phyloP scores from a whole-genome alignment of 163 green algal species.

The Trebouxiophyceae sp. region DNA sequence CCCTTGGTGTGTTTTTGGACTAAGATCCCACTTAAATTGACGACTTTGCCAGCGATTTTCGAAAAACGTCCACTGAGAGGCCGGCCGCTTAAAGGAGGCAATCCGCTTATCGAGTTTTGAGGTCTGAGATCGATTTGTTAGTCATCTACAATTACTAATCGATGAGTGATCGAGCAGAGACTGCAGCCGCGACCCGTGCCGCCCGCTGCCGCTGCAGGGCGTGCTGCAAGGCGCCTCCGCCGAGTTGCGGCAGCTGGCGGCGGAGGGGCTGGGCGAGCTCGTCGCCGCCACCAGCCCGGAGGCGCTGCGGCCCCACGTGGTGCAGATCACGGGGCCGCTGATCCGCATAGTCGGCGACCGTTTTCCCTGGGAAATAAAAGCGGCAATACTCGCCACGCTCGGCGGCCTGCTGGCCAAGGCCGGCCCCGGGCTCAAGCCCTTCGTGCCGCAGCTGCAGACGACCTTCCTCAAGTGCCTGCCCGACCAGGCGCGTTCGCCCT shows the following conservation, averaged over 20 bases:
- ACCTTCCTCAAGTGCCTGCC: conserved; percentile 96
- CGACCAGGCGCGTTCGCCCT: no score
- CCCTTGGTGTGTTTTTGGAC: no score
- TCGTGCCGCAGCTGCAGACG: conserved; percentile 97
- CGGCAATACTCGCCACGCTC: conserved; percentile 84
- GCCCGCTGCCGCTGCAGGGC: no score
- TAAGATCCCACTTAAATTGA: no score
- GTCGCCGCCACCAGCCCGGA: conserved; percentile 67
- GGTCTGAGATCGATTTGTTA: no score
- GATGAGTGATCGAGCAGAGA: no score
- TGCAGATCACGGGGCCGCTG: conserved; percentile 67
- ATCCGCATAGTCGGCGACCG: conserved; percentile 93
- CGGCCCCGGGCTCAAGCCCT: conserved; percentile 82
- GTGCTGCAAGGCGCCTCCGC: conserved; percentile 42
- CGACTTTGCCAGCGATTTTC: no score
- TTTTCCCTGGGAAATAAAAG: conserved; percentile 69
- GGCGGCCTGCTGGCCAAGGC: conserved; percentile 77
- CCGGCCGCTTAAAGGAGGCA: no score
- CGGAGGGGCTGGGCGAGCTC: conserved; percentile 86
- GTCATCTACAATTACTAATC: no score
- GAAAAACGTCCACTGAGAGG: no score
- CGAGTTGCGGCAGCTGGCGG: conserved; percentile 78
- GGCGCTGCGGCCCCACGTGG: conserved; percentile 81
- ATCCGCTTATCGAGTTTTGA: no score
- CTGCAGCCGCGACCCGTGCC: no score